Evolutionary conservation across 1,284 basidiomycete genomes (phyloP), one percentile per base, ranked within the genome.

Genomic region (Sanghuangporus weigelae): DNA sequence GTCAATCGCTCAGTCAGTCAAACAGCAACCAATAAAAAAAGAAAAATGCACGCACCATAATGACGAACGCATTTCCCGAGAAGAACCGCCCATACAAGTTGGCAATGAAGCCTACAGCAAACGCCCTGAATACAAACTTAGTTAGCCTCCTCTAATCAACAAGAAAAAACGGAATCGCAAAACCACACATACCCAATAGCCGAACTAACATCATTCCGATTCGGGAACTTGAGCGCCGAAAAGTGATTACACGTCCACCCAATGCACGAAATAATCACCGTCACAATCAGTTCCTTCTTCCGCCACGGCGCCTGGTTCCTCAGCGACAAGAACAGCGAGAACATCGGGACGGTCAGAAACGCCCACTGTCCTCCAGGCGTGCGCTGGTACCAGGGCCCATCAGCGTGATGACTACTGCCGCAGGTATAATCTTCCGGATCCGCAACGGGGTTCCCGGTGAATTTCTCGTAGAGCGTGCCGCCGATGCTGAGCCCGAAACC

Each of bases 401-500:
- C 65, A 0, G 78, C 68, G 63, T 81, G 69, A 68, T 92, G 89
- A 21, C 82, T 84, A 7, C 75, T 58, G 0, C 74, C 57, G 71
- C 90, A 93, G 0, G 75, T 74, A 66, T 86, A 84, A 70, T 93
- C 87, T 59, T 79, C 80, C 5, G 83, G 77, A 6, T 84, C 84
- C 16, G 78, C 65, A n/a, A 87, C 73, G 0, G 66, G 40, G 7
- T 73, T 73, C 6, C 77, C 73, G 0, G 84, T 80, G 48, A 91
- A 80, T 63, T 79, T 81, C 63, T 82, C 75, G 71, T 85, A 95
- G 10, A 89, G 71, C 62, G 89, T 81, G 0, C 84, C 86, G 11
- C 91, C 91, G 65, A 94, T 92, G 1, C 90, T 85, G 19, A 94
- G 83, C 6, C 93, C 92, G 71, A 95, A 95, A 1, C 91, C 91